Evolutionary conservation across 306 rosid genomes (phyloP), one percentile per base, ranked within the genome.

Genomic region (Medicago lupulina): DNA sequence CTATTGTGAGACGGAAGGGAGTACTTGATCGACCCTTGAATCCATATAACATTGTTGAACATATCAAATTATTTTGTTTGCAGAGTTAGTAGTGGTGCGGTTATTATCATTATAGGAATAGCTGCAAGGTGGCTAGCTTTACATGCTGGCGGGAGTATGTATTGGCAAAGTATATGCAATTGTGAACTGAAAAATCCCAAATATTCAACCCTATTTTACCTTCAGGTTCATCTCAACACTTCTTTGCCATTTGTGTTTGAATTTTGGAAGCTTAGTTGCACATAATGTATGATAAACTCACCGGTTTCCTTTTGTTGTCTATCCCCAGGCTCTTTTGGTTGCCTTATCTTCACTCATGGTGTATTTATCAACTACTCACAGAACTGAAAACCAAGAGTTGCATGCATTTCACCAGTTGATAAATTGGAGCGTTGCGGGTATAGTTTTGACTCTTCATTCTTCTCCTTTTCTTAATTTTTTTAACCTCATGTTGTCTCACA

Each of bases 401-500:
- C 96, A 67, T 70, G 88, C 79, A 31, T 65, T 83, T 40, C 92
- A 92, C 85, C 98, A 92, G 84, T 70, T 89, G 76, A 70, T 86
- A 70, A 92, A 88, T 76, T 90, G 96, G 97, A 83, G 67, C 60
- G 46, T 92, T 80, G 92, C 96, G 46, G 96, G 97, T 92, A 90
- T 82, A 76, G 47, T 63, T 61, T 80, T 72, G 51, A 85, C 60
- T 51, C 61, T 74, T 68, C 39, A 81, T 74, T 78, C 68, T 51
- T 64, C 64, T 70, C 34, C 46, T 46, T 76, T 69, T 53, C 49
- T 43, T 55, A 38, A 53, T 28, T 59, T 71, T 28, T 28, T 28
- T 41, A 61, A 31, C 3, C 67, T 18, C 44, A 34, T 61, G 21
- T 31, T 31, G 43, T 31, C 5, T 28, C 40, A 60, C 41, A 60